Conservation (phyloP, 1,284 basidiomycete species). For the Ganoderma lingzhi region DNA sequence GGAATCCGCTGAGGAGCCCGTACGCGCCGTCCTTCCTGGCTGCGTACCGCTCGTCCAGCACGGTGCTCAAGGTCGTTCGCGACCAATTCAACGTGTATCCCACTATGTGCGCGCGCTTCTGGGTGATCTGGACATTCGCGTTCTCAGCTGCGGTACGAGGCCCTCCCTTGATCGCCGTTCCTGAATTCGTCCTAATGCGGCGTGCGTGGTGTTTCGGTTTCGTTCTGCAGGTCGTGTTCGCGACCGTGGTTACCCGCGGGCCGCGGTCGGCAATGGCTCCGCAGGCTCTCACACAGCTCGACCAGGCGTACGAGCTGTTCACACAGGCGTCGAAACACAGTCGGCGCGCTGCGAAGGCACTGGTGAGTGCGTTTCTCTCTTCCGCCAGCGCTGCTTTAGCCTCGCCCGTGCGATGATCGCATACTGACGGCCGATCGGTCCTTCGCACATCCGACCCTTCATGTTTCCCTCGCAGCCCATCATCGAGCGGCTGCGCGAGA, state of each 20-base stretch:
- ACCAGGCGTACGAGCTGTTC: slow-evolving; percentile 41
- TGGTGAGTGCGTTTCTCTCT: slow-evolving; percentile 36
- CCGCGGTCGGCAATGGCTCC: slow-evolving; percentile 40
- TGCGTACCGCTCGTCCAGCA: slow-evolving; percentile 45
- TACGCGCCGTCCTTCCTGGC: slow-evolving; percentile 51
- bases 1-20: slow-evolving; percentile 47
- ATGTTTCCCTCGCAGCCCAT: slow-evolving; percentile 32
- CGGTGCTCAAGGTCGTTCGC: slow-evolving; percentile 44
- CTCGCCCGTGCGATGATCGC: slow-evolving; percentile 25
- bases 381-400: neutral
- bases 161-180: slow-evolving; percentile 7
- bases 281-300: slow-evolving; percentile 39
- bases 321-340: slow-evolving; percentile 40
- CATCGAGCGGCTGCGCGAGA: slow-evolving; percentile 38
- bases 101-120: slow-evolving; percentile 43
- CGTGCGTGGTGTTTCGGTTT: neutral
- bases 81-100: slow-evolving; percentile 41
- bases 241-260: slow-evolving; percentile 41
- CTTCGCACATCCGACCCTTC: too few species aligned
- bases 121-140: slow-evolving; percentile 48
- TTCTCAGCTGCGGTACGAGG: slow-evolving; percentile 49
- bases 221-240: slow-evolving; percentile 35
- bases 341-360: slow-evolving; percentile 41
- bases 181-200: slow-evolving; percentile 7
- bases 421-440: slow-evolving; percentile 5